These are phyloP conservation scores for Rubroboletus satanas DNA, from an alignment of 768 basidiomycete genomes.

Conservation along the genomic window DNA sequence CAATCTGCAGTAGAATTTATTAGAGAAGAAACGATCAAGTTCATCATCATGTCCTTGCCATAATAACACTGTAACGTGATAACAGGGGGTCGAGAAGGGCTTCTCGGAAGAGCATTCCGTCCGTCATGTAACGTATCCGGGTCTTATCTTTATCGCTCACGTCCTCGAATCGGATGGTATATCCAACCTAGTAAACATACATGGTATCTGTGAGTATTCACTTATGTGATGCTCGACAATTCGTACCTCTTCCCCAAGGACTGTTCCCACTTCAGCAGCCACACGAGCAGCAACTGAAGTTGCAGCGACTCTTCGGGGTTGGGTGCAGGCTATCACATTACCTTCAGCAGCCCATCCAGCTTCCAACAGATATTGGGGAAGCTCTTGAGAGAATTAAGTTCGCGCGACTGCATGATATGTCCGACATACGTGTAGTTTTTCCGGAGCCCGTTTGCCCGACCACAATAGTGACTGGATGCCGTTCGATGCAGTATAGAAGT, in stretches of 20 bases:
- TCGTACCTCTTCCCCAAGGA: conserved; percentile 81
- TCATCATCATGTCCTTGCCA: conserved; percentile 51
- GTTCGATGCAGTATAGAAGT: conserved; percentile 81
- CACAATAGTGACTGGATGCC: conserved; percentile 78
- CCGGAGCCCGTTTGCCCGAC: conserved; percentile 96
- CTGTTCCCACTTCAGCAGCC: conserved; percentile 84
- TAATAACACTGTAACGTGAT: conserved; percentile 90
- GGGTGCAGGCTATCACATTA: conserved; percentile 86
- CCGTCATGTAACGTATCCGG: conserved; percentile 92
- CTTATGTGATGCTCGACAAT: neutral
- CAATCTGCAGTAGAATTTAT: conserved; percentile 53
- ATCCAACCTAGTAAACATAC: conserved; percentile 69
- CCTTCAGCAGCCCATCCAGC: conserved; percentile 88
- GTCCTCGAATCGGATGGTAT: conserved; percentile 96
- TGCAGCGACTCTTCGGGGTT: conserved; percentile 90
- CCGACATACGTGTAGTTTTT: conserved; percentile 87
- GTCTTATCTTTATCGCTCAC: conserved; percentile 81
- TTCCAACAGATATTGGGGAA: conserved; percentile 93
- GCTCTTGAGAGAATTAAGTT: conserved; percentile 48
- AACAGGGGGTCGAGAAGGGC: conserved; percentile 88
- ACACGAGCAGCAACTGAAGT: conserved; percentile 91
- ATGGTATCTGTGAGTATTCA: conserved; percentile 5
- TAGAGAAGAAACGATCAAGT: neutral
- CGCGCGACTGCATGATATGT: neutral
- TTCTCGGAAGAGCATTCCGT: conserved; percentile 97